Evolutionary conservation across 2,329 filamentous ascomycete genomes (phyloP).

Genomic region (Xylaria sp.): DNA sequence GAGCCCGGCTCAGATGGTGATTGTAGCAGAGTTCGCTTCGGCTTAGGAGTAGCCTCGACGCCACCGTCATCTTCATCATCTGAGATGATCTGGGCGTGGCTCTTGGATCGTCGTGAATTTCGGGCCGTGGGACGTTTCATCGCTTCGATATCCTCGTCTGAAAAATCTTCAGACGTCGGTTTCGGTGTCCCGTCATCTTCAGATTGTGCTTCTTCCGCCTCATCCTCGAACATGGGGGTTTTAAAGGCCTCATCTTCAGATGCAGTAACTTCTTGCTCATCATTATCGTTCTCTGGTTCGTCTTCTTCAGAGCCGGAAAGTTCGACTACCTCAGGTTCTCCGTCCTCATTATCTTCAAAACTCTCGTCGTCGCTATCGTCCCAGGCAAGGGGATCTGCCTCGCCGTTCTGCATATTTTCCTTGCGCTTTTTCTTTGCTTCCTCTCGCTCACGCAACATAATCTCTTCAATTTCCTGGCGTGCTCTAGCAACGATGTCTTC

Average conservation of each 20-base stretch:
- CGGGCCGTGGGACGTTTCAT: conserved; percentile 46
- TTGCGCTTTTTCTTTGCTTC: conserved; percentile 69
- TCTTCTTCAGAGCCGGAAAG: conserved; percentile 46
- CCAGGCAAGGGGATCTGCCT: conserved; percentile 58
- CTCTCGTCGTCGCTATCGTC: conserved; percentile 59
- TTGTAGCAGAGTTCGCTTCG: conserved; percentile 48
- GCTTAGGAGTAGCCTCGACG: conserved; percentile 55
- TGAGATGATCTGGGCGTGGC: conserved; percentile 61
- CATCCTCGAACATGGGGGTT: conserved; percentile 44
- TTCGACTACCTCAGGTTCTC: conserved; percentile 48
- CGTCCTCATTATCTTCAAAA: conserved; percentile 48
- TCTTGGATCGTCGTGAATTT: conserved; percentile 54
- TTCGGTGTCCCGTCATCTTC: conserved; percentile 31
- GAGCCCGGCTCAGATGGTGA: conserved; percentile 52
- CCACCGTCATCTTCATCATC: conserved; percentile 64
- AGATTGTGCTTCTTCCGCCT: conserved; percentile 48
- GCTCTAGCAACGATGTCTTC: conserved; percentile 90
- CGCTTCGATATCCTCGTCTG: conserved; percentile 48
- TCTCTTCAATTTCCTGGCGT: conserved; percentile 76
- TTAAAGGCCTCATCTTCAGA: conserved; percentile 34
- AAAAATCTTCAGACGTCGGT: conserved; percentile 43
- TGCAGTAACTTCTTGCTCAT: conserved; percentile 36
- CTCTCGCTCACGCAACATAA: conserved; percentile 77
- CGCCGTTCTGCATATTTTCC: conserved; percentile 49
- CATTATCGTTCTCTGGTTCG: conserved; percentile 48